These are phyloP conservation scores for Tilletia indica DNA, from an alignment of 1,284 basidiomycete genomes.

Conservation along the genomic window DNA sequence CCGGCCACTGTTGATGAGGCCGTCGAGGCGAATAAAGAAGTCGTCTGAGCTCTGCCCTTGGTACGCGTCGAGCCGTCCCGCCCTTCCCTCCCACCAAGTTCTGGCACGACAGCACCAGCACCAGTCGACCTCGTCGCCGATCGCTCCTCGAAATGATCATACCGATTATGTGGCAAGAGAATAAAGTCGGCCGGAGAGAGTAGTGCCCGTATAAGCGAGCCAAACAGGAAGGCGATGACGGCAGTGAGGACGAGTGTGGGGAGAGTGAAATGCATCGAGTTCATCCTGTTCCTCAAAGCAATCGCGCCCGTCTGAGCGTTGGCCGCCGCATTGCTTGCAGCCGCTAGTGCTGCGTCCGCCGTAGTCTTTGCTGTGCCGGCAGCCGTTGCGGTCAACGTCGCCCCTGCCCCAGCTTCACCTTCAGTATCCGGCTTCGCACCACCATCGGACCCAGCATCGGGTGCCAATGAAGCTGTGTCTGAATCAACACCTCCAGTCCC, in stretches of 20 bases:
- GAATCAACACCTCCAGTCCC: neutral
- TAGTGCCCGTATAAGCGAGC: constrained; percentile 80
- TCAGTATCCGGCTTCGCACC: neutral
- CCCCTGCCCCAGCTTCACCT: neutral
- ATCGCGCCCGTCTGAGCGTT: neutral
- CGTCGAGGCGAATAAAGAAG: neutral
- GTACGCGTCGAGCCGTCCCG: neutral
- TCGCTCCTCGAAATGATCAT: constrained; percentile 9
- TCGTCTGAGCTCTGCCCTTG: neutral
- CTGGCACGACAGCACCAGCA: neutral
- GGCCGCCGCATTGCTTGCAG: constrained; percentile 17
- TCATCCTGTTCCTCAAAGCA: constrained; percentile 16
- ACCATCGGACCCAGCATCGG: neutral
- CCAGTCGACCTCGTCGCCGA: neutral
- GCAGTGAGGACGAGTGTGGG: constrained; percentile 66
- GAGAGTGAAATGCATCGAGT: constrained; percentile 34
- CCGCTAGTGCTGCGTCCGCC: constrained; percentile 16
- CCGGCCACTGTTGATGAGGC: neutral
- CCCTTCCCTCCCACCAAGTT: neutral
- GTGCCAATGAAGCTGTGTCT: neutral
- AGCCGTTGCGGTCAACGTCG: too few relatives aligned
- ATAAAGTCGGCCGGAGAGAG: constrained; percentile 89
- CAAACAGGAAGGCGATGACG: constrained; percentile 83
- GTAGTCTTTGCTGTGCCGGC: neutral
- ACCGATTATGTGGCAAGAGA: constrained; percentile 29